phyloP scores from a whole-genome alignment of 1,139 yeast genomes.

The Pichia sp. region DNA sequence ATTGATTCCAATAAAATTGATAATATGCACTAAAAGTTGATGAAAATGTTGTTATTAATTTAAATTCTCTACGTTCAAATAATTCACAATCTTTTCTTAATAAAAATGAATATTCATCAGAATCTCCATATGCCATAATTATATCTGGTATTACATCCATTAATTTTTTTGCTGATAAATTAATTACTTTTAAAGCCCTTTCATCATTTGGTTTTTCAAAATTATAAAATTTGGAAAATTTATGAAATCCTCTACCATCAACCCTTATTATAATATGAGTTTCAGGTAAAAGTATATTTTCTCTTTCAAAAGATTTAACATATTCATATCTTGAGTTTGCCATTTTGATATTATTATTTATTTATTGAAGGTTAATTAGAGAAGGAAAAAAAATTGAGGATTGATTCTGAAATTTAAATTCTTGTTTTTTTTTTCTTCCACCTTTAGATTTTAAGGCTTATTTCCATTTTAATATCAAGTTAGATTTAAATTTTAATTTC shows the following conservation, averaged over 20 bases:
- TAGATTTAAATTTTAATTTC: no score
- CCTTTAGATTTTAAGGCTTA: no score
- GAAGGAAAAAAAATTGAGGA: not conserved
- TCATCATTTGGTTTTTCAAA: conserved; percentile 86
- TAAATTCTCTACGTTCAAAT: conserved; percentile 77
- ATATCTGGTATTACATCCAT: conserved; percentile 66
- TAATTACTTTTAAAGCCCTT: conserved; percentile 73
- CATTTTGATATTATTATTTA: conserved; percentile 34
- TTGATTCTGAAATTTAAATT: no score
- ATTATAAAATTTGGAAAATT: conserved; percentile 63
- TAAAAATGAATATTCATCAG: conserved; percentile 89
- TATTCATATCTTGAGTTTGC: conserved; percentile 82
- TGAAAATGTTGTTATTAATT: conserved; percentile 74
- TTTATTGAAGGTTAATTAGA: not conserved
- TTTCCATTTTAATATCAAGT: no score
- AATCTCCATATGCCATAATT: conserved; percentile 83
- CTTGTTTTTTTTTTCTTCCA: no score
- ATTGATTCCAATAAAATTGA: conserved; percentile 55
- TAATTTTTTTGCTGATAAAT: conserved; percentile 64
- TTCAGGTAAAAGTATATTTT: conserved; percentile 66
- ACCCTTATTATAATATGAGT: conserved; percentile 78
- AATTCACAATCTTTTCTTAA: conserved; percentile 54
- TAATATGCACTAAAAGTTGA: conserved; percentile 78
- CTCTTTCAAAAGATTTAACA: conserved; percentile 75
- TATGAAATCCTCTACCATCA: conserved; percentile 94